A percentile compares a stretch with the other conserved stretches of the same genome.
phyloP scores from a whole-genome alignment of 139 green algal genomes.

The Chlamydomonas eustigma region DNA sequence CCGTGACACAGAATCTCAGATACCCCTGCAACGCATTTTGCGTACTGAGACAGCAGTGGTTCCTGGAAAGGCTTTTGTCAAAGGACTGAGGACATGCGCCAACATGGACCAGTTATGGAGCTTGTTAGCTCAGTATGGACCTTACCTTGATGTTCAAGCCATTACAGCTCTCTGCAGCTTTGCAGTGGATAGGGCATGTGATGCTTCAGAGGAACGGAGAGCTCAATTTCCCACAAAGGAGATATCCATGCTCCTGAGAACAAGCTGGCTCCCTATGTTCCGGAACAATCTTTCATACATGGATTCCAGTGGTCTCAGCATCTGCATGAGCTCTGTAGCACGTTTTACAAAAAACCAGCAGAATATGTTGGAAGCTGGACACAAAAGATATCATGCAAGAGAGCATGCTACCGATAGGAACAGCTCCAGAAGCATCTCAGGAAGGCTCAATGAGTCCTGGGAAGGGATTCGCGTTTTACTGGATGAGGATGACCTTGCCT shows the following conservation, averaged over 20 bases:
- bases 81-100: slow-evolving; percentile 5
- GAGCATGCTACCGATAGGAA: not conserved
- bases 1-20: too few species aligned
- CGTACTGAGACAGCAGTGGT: not conserved
- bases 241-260: not conserved
- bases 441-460: not conserved
- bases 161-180: not conserved
- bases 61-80: slow-evolving; percentile 6
- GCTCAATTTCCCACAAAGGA: not conserved
- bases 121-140: not conserved
- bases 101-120: not conserved
- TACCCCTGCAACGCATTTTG: too few species aligned
- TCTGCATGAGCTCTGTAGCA: not conserved
- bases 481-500: not conserved
- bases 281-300: not conserved
- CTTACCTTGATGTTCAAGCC: not conserved
- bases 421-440: not conserved
- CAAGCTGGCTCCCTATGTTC: not conserved
- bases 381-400: too few species aligned
- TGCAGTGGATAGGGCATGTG: not conserved
- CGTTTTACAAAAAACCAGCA: not conserved
- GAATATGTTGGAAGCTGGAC: not conserved
- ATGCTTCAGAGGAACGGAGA: not conserved
- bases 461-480: not conserved
- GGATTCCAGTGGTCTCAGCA: not conserved